Evolutionary conservation across 1,284 basidiomycete genomes (phyloP), one percentile per base, ranked within the genome.

Genomic region (Abortiporus biennis): DNA sequence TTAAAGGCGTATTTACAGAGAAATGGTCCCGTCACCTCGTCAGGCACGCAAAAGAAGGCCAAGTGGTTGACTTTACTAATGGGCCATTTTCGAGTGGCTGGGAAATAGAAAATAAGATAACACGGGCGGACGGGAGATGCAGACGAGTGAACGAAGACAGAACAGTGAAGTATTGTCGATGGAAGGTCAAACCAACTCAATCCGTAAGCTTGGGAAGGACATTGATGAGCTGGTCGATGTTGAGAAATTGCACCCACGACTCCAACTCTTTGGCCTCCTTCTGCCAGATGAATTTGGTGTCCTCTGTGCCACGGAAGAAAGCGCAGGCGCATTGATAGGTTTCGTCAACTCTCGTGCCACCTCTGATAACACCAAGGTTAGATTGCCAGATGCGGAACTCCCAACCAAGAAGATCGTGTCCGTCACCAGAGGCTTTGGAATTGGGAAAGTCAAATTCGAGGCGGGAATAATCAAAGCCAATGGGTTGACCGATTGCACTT

Each of bases 321-420:
- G 84, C 85, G 37, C 73, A 74, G 5, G 78, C 79, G 55, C 85
- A 87, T 54, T 85, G 79, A 53, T 88, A 87, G 36, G 67, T 61
- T 48, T 78, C 69, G 38, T 79, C 67, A 17, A 82, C 62, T 19
- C 67, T 53, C 8, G 71, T 71, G 32, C 65, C 58, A 3, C 55
- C 55, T 35, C 78, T 69, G 4, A 76, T 73, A 0, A 85, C 78
- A 15, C 80, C 82, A 13, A 86, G 69, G 41, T 75, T 72, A n/a
- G 82, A 74, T 47, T 73, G 74, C 70, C 85, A 90, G 25, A 88
- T 66, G 9, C 86, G 74, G 61, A 90, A 89, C 57, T 90, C 87
- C 86, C 86, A 90, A 0, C 87, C 86, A 15, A 70, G 67, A 1
- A 90, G 64, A 0, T 75, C 71, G 40, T 76, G 71, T 2, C 76